Evolutionary conservation across 1,284 basidiomycete species (phyloP).

Genomic region (Peniophora sp.): DNA sequence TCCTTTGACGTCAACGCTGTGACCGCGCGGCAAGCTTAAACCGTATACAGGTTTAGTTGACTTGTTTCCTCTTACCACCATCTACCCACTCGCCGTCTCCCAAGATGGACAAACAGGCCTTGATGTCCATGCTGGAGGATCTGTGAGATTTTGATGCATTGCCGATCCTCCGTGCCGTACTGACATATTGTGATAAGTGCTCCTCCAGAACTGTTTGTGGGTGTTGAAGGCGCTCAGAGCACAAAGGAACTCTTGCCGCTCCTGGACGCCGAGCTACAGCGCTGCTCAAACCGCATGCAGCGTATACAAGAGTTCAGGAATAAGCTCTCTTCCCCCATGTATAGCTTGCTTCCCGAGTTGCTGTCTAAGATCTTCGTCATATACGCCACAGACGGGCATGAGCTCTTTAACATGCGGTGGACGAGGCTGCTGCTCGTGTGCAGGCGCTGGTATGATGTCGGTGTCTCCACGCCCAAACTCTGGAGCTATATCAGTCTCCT

Average conservation of each 20-base stretch:
- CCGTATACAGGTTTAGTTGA: no score
- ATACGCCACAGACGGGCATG: background rate
- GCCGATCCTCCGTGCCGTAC: no score
- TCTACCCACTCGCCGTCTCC: no score
- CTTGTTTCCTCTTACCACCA: no score
- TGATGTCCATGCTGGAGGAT: no score
- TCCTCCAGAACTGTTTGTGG: no score
- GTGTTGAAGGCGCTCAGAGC: no score
- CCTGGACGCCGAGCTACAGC: background rate
- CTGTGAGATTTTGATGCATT: no score
- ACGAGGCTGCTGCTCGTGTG: background rate
- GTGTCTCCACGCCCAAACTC: background rate
- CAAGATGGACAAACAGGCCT: no score
- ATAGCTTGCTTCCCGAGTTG: background rate
- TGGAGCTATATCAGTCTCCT: background rate
- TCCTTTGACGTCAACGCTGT: no score
- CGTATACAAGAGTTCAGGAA: background rate
- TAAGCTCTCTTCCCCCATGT: background rate
- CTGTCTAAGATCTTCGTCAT: background rate
- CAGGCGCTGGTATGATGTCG: background rate
- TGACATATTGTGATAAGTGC: no score
- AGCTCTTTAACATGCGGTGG: background rate
- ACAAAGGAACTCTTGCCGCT: background rate
- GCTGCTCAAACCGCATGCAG: background rate
- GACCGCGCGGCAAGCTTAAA: no score